Base-by-base conservation (phyloP, 1,284 basidiomycete species). In the Ustilago shanxiensis region DNA sequence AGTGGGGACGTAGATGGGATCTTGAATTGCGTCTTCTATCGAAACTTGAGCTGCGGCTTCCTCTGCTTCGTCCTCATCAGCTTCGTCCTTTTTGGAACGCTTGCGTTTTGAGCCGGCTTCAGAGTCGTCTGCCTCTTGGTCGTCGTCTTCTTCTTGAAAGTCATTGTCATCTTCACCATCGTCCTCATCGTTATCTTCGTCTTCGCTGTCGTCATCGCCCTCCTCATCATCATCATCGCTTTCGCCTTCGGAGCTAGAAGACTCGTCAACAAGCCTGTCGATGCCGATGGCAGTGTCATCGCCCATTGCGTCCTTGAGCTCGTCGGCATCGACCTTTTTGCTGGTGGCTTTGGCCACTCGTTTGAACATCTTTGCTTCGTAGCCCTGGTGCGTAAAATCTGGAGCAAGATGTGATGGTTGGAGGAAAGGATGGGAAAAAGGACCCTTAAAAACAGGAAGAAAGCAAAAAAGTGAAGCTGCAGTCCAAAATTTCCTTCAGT, bases 251-350 rank as follows among this genome's bases (percentile, higher is more conserved):
- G 66, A 69, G 52, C 66, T 69, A 9, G 70, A 72, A n/a, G 63
- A 66, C 31, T 77, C 74, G 60, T 77, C 70, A n/a, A 72, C 62
- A 41, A 69, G 61, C 60, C 63, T 64, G 65, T 76, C 73, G 61
- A 76, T 71, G 53, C 64, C 67, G 33, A 76, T 61, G 11, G 68
- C 73, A 14, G 73, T 71, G 59, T 76, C 73, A 28, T 76, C 73
- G 5, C 73, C 73, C 13, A 64, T 68, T 1, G 41, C 58, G 3
- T 45, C n/a, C 55, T 72, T 71, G 60, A 68, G 44, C 4, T 72
- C 57, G n/a, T 71, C 68, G n/a, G 47, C 65, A 45, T 65, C 60
- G 29, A 13, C 53, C 49, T 66, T 76, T 33, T 55, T 67, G 37
- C 33, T 50, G 2, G 73, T 76, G 35, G 73, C 73, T 51, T 70